Evolutionary conservation across 179 eudicot species (phyloP).

Genomic region (Beta lomatogona): DNA sequence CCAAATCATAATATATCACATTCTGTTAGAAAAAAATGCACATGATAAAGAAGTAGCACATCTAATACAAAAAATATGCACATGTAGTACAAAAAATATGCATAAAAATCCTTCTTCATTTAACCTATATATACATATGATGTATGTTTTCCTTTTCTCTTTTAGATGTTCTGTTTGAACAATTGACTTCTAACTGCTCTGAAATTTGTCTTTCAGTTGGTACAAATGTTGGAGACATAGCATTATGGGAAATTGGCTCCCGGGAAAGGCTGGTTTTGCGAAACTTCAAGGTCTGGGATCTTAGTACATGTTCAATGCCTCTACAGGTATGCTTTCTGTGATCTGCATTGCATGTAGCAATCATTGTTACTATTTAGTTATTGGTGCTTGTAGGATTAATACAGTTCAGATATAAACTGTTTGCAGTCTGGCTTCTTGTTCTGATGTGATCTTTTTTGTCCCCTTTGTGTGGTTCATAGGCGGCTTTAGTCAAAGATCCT

Average conservation of each 20-base stretch:
- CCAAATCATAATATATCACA: no score
- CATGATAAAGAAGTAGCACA: no score
- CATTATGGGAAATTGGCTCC: conserved; percentile 84
- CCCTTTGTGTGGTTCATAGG: conserved; percentile 39
- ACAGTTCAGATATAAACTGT: neutral
- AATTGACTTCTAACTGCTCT: conserved; percentile 7
- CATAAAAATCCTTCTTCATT: neutral
- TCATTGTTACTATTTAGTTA: neutral
- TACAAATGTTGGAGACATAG: conserved; percentile 80
- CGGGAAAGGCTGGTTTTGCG: conserved; percentile 66
- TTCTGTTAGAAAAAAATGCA: no score
- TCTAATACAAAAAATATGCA: no score
- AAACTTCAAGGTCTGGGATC: conserved; percentile 90
- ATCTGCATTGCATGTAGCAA: neutral
- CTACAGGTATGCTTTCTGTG: conserved; percentile 59
- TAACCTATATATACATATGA: no score
- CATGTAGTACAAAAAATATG: no score
- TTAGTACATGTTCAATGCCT: conserved; percentile 65
- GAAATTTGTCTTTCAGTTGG: conserved; percentile 58
- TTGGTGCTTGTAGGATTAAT: neutral
- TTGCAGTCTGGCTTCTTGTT: neutral
- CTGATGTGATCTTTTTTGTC: neutral
- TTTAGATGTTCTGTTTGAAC: conserved; percentile 4
- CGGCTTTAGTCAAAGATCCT: conserved; percentile 74
- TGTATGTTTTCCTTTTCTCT: neutral